A percentile compares a stretch with the other conserved stretches of the same genome.
phyloP scores from a whole-genome alignment of 1,284 basidiomycete species.

The Cutaneotrichosporon cavernicola region DNA sequence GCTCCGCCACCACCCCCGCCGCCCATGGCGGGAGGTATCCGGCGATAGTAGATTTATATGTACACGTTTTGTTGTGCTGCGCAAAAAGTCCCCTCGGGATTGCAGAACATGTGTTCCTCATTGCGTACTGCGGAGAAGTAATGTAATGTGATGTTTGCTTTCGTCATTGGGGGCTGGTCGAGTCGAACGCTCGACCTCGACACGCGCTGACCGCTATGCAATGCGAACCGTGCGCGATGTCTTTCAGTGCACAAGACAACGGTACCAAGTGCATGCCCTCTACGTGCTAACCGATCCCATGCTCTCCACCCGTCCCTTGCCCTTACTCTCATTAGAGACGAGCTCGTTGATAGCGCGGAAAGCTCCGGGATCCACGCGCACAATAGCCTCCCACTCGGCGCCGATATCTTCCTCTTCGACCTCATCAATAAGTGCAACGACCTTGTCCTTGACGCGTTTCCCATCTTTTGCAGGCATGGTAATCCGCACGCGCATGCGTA shows the following conservation, averaged over 20 bases:
- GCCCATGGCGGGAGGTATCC: background rate
- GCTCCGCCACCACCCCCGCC: slow-evolving; percentile 1
- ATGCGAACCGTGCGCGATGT: background rate
- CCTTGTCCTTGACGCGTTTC: slow-evolving; percentile 68
- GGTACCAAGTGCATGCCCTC: background rate
- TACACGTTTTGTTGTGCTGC: background rate
- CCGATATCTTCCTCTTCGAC: slow-evolving; percentile 82
- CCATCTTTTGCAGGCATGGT: slow-evolving; percentile 73
- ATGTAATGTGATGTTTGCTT: background rate
- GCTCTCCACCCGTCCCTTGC: slow-evolving; percentile 83
- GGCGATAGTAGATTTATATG: background rate
- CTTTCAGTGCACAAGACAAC: background rate
- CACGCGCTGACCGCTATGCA: background rate
- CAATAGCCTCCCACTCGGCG: slow-evolving; percentile 76
- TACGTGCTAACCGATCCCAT: slow-evolving; percentile 36
- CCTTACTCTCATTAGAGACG: slow-evolving; percentile 75
- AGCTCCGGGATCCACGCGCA: slow-evolving; percentile 88
- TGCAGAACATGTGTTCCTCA: slow-evolving; percentile 3
- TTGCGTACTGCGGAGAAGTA: background rate
- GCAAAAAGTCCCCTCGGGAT: background rate
- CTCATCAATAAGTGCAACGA: slow-evolving; percentile 72
- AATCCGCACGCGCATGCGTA: slow-evolving; percentile 86
- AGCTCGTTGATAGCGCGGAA: slow-evolving; percentile 88
- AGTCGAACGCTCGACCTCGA: background rate
- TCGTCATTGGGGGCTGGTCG: background rate